Evolutionary conservation across 768 basidiomycete genomes (phyloP).

Genomic region (Pleurotus pulmonarius): DNA sequence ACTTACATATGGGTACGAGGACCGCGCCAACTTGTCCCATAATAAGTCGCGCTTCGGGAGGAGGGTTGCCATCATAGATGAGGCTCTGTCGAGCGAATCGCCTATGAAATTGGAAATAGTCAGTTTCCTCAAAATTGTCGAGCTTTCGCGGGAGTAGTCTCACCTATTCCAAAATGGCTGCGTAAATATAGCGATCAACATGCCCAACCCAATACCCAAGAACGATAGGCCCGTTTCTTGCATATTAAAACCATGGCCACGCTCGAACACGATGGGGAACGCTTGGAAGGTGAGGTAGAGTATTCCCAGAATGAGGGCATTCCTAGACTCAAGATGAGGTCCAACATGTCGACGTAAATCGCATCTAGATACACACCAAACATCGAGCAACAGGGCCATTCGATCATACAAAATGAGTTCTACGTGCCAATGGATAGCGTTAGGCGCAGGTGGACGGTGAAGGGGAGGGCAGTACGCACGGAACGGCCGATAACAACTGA

Average conservation of each 20-base stretch:
- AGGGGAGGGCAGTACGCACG: conserved; percentile 37
- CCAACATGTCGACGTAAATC: conserved; percentile 26
- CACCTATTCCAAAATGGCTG: conserved; percentile 58
- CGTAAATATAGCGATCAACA: conserved; percentile 42
- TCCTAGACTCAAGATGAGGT: conserved; percentile 48
- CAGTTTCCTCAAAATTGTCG: too few relatives aligned
- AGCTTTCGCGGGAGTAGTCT: conserved; percentile 15
- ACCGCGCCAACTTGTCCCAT: conserved; percentile 70
- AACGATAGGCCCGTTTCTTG: conserved; percentile 55
- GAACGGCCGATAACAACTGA: conserved; percentile 71
- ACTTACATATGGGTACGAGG: conserved; percentile 54
- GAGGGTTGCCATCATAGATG: conserved; percentile 43
- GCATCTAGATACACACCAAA: conserved; percentile 49
- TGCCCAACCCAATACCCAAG: conserved; percentile 58
- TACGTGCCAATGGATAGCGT: conserved; percentile 18
- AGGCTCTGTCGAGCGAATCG: conserved; percentile 30
- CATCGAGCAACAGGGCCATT: conserved; percentile 73
- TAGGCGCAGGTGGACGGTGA: not conserved
- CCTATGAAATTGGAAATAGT: conserved; percentile 18
- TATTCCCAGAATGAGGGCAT: conserved; percentile 52
- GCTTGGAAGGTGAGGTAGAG: conserved; percentile 66
- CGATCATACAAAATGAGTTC: conserved; percentile 62
- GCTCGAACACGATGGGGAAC: conserved; percentile 50
- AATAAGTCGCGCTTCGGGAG: conserved; percentile 62
- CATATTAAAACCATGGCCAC: conserved; percentile 42